These are phyloP conservation scores for Magnusiomyces fungicola DNA, from an alignment of 1,139 yeast genomes.

Conservation along the genomic window DNA sequence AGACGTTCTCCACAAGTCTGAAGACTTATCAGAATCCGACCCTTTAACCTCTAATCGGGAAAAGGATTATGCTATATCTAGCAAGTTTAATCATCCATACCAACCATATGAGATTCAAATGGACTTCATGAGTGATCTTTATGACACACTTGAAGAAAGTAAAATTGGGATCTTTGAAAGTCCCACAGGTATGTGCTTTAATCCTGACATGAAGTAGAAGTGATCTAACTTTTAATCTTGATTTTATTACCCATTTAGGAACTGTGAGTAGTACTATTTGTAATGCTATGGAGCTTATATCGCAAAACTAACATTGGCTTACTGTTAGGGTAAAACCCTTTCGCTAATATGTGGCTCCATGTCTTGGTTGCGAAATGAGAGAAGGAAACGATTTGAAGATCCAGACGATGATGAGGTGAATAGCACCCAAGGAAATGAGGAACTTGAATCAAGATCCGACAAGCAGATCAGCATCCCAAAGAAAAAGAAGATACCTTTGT, in stretches of 20 bases:
- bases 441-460: no score
- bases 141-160: constrained; percentile 51
- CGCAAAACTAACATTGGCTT: background rate
- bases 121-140: constrained; percentile 68
- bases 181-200: constrained; percentile 90
- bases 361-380: constrained; percentile 73
- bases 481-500: constrained; percentile 24
- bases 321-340: constrained; percentile 63
- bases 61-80: background rate
- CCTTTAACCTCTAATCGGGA: no score
- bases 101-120: constrained; percentile 72
- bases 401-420: constrained; percentile 26
- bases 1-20: no score
- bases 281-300: background rate
- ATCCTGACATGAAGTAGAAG: no score
- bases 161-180: constrained; percentile 83
- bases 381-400: constrained; percentile 29
- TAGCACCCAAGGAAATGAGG: no score
- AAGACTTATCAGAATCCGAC: no score
- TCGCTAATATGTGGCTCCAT: constrained; percentile 80
- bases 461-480: background rate
- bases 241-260: no score
- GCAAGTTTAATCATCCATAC: constrained; percentile 63
- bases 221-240: no score
- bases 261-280: constrained; percentile 15